Evolutionary conservation across 2,329 filamentous ascomycete species (phyloP), one percentile per base, ranked within the genome.

Genomic region (Penicillium nordicum): DNA sequence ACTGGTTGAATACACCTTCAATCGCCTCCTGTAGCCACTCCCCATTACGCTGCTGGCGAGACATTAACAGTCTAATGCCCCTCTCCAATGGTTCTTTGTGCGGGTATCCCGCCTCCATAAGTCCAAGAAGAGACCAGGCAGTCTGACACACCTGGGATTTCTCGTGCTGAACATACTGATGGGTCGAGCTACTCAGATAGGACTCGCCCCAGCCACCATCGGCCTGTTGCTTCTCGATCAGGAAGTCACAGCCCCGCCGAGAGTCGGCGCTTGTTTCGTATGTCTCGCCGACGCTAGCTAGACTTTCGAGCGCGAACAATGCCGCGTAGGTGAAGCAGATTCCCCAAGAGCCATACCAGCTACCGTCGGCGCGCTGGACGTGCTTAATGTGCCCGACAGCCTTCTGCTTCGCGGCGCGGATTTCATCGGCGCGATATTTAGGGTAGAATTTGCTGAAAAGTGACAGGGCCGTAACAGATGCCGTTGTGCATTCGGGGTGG

Each of bases 1-100:
- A 94, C 80, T 97, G 96, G 77, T 99, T 99, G 77, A 99, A 99
- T 11, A 99, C 94, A 2, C 94, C 94, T 74, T 99, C 94, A 66
- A 99, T 97, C 0, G 89, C 88, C 74, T 97, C 94, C 72, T 97
- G 92, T 63, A 89, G 72, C 94, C 94, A 99, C 77, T 97, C 92
- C 34, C 94, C 94, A 69, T 96, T 96, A 3, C 80, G 71, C 73
- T 91, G 87, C 78, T 99, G 94, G 47, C 93, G 84, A 30, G 82
- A 77, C 87, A 97, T 93, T 60, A 99, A 83, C 66, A 99, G 79
- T 71, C 82, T 84, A 68, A 97, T 80, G 1, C 88, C 94, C 64
- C 80, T 87, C 67, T 84, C 82, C 41, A 99, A 79, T 1, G 86
- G 86, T 67, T 85, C 85, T 42, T 84, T 78, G 60, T 97, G 79